Base-by-base conservation (phyloP, 2,329 filamentous ascomycete species). In the Epicoccum nigrum region DNA sequence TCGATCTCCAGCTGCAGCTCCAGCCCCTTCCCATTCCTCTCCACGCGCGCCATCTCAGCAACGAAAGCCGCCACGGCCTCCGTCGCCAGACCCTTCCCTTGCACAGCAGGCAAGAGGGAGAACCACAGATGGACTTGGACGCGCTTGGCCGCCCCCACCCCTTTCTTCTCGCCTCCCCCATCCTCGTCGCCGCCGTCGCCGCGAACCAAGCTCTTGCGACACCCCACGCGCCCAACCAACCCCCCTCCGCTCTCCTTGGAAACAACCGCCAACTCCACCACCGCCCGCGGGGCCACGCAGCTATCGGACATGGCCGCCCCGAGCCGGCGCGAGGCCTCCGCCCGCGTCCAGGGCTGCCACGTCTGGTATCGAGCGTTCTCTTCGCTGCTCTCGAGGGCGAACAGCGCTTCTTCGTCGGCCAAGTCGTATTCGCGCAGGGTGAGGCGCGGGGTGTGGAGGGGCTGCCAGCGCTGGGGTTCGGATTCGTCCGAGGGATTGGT, bases 181-280 rank as follows among this genome's bases (percentile, higher is more conserved):
- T 4, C 19, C 7, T 6, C 20, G 9, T n/a, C 20, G 4, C 33
- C 34, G 8, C 12, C 34, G 2, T 13, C 19, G 7, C 34, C 20
- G 20, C n/a, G n/a, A n/a, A n/a, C n/a, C n/a, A 20, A 23, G 49
- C 34, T 1, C 5, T 27, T 17, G 17, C 9, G n/a, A n/a, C n/a
- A n/a, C 6, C 70, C 70, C 1, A 72, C 62, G 4, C 68, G 50
- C 0, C 70, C 70, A n/a, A 71, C 53, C 31, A 71, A 69, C 1
- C 7, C 33, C 1, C 51, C 59, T 1, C 57, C 46, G 13, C 7
- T 31, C 1, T 50, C 59, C 1, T 58, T 45, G 13, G 52, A 32
- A 13, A 62, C 55, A 6, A 72, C 70, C 0, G 63, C 68, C n/a
- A 72, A 60, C 33, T 73, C 70, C 30, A 67, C 54, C 12, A 54